Evolutionary conservation across 2,329 filamentous ascomycete species (phyloP), one percentile per base, ranked within the genome.

Genomic region (Hypoxylon rubiginosum): DNA sequence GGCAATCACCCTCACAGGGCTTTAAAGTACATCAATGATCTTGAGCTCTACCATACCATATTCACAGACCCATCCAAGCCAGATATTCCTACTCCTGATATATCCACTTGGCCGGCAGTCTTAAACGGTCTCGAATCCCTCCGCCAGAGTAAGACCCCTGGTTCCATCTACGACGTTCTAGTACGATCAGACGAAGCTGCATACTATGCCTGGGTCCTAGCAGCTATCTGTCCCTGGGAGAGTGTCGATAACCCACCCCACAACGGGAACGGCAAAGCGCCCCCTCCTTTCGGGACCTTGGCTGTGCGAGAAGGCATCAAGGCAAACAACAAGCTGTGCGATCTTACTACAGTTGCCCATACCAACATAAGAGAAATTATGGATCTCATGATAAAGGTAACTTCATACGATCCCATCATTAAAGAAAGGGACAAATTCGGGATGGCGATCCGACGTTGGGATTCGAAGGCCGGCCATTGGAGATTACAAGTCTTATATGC

Each of bases 271-370:
- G 79, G 81, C 50, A 91, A 88, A 74, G 76, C 80, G 19, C 81
- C 85, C 3, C 84, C 85, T 19, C 88, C 90, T 0, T 83, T 89
- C 17, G 85, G 90, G 3, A 85, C 86, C 2, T 81, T 88, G 30
- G 90, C 91, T 4, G 90, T 88, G 4, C 85, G 91, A 32, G 92
- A 97, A 76, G 93, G 93, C 4, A 88, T 97, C 76, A 93, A 91
- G 74, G 86, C 90, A 1, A 88, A 92, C 1, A 97, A 94, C 76
- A 96, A 91, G 76, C 81, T 93, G 4, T 87, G 86, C 46, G 89
- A 90, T 68, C 80, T 95, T 4, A 82, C 96, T 58, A 85, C 86
- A 13, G 87, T 88, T 21, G 87, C 91, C 8, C 83, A 91, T 53
- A 83, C 81, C n/a, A 84, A 94, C 70, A 83, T 87, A 49, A 72